Percentiles rank a stretch among this genome's conserved stretches.
These are phyloP conservation scores for Blastomyces emzantsi DNA, from an alignment of 2,329 filamentous ascomycete species.

Conservation along the genomic window DNA sequence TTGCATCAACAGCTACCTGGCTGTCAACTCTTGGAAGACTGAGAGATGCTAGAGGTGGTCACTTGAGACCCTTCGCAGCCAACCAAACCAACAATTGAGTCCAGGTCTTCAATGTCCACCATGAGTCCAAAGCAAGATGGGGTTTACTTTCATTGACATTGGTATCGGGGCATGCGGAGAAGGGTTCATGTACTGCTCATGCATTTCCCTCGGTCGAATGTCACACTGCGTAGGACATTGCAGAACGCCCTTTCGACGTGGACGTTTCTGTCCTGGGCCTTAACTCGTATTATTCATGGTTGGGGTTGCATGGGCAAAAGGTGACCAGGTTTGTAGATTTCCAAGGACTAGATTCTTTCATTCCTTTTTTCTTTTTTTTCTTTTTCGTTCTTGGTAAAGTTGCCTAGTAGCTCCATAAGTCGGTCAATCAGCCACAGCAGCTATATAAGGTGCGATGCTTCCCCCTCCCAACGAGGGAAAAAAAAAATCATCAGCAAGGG, in stretches of 20 bases:
- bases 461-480: not conserved
- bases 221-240: conserved; percentile 4
- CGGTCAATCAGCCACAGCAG: not conserved
- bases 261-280: not conserved
- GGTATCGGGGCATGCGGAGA: not conserved
- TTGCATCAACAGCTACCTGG: conserved; percentile 2
- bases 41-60: not conserved
- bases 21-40: not conserved
- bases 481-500: not conserved
- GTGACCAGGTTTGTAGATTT: not conserved
- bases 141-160: not conserved
- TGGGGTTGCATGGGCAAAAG: not conserved
- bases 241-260: not conserved
- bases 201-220: not conserved
- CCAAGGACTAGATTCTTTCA: not conserved
- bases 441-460: not conserved
- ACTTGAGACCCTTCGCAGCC: not conserved
- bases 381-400: not conserved
- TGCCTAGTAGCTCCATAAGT: not conserved
- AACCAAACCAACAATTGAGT: not conserved
- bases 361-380: not conserved
- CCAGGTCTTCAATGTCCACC: not conserved
- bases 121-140: not conserved
- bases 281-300: not conserved
- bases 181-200: not conserved